These are phyloP conservation scores for Cyberlindnera maritima DNA, from an alignment of 805 yeast genomes.

Conservation along the genomic window DNA sequence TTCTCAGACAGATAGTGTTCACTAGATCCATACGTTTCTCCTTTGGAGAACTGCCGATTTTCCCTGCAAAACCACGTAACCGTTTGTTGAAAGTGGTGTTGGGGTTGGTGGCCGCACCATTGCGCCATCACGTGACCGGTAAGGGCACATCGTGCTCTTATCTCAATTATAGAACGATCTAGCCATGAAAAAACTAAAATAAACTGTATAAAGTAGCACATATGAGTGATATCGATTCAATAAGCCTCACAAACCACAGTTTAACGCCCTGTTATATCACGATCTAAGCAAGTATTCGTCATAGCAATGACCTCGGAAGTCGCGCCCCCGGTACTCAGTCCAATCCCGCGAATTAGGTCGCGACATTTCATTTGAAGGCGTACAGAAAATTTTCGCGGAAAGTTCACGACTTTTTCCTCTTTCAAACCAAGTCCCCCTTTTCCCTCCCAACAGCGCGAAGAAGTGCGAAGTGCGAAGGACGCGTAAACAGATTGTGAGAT, in stretches of 20 bases:
- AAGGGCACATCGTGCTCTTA: neutral
- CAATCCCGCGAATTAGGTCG: conserved; percentile 10
- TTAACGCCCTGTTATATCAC: neutral
- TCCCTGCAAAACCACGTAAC: too few species aligned
- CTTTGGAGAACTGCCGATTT: too few species aligned
- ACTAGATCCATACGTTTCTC: too few species aligned
- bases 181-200: too few species aligned
- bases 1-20: too few species aligned
- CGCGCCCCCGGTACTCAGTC: neutral
- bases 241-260: neutral
- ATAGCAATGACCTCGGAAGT: neutral
- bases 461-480: conserved; percentile 6
- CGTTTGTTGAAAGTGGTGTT: too few species aligned
- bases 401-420: conserved; percentile 13
- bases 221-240: too few species aligned
- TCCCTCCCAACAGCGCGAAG: too few species aligned
- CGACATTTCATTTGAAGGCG: too few species aligned
- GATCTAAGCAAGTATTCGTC: neutral
- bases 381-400: conserved; percentile 9
- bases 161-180: too few species aligned
- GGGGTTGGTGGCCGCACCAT: too few species aligned
- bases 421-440: conserved; percentile 2
- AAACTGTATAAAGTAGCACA: too few species aligned
- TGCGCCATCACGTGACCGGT: neutral
- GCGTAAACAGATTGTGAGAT: conserved; percentile 4